Conservation (phyloP, 306 rosid species). For the Prunus mongolica region DNA sequence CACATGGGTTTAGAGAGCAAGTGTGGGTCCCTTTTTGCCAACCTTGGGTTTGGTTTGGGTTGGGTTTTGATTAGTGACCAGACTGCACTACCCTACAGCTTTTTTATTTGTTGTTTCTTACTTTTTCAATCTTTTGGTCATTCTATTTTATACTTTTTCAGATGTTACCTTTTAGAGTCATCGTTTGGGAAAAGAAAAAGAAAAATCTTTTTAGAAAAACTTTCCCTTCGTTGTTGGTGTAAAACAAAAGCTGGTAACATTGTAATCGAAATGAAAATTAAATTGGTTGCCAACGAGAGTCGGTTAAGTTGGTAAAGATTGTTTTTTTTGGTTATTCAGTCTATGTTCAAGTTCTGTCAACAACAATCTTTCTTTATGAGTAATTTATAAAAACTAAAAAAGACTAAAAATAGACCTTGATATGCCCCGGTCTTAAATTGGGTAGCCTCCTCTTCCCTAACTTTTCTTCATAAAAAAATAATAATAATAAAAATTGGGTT, state of each 20-base stretch:
- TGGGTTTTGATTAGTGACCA: neutral
- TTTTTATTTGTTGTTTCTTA: neutral
- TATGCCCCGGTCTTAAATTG: too few relatives aligned
- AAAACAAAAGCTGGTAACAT: neutral
- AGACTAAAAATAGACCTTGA: too few relatives aligned
- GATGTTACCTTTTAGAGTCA: neutral
- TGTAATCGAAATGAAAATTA: too few relatives aligned
- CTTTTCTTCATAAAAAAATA: too few relatives aligned
- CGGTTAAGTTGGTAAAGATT: accelerated
- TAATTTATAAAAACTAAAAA: accelerated
- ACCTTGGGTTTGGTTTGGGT: slow-evolving; percentile 1
- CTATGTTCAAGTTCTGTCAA: accelerated
- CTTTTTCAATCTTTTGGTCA: neutral
- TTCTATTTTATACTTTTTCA: neutral
- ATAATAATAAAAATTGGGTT: too few relatives aligned
- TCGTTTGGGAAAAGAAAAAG: neutral
- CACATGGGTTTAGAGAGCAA: neutral
- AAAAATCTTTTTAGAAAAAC: neutral
- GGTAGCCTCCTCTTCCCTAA: too few relatives aligned
- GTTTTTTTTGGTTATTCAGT: too few relatives aligned
- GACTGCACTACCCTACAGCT: neutral
- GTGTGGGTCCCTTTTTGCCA: slow-evolving; percentile 1
- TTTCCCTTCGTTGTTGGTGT: neutral
- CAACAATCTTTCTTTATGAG: accelerated
- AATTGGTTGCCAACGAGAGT: too few relatives aligned